Evolutionary conservation across 352 stramenopile species (phyloP), one percentile per base, ranked within the genome.

Genomic region (Phytophthora cryptogea): DNA sequence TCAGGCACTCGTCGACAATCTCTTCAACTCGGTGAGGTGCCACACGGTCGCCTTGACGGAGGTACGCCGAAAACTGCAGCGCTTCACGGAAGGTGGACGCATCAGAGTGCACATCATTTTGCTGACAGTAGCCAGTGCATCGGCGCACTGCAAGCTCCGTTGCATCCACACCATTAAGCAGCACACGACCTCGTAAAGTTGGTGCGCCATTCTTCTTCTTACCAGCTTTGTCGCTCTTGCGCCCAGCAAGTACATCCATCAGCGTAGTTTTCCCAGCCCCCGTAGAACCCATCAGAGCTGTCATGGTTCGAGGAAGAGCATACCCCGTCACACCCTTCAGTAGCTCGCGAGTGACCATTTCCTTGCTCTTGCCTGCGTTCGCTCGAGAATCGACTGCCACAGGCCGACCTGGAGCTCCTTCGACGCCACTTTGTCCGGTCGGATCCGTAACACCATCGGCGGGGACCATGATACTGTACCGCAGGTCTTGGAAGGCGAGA

Each of bases 221-320:
- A 49, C 37, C 44, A 36, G 20, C 16, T 32, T 60, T 92, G 17
- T 76, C 79, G 14, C 72, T 89, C 72, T 98, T 98, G 42, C 94
- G 76, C 17, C 95, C 73, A n/a, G 93, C 88, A 42, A 98, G 88
- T 0, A 98, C 92, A 70, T 98, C 92, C 63, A 97, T 83, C 3
- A 98, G 75, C 4, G 94, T 98, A 1, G 79, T 91, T 47, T 86
- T 96, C 11, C 87, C 88, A 3, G 87, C 87, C 16, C 85, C 88
- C 30, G 66, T 87, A 17, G 74, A 90, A 8, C 89, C 90, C 85
- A 97, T 96, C 2, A 98, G 70, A 27, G 88, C 90, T 31, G 87
- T 97, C 70, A 97, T 86, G 13, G 77, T 92, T 6, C 89, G 87
- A n/a, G 88, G 74, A 17, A 83, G 47, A 23, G 91, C 78, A 33